Conservation (phyloP, 805 yeast species). For the Hemisphaericaspora nanyangensis region DNA sequence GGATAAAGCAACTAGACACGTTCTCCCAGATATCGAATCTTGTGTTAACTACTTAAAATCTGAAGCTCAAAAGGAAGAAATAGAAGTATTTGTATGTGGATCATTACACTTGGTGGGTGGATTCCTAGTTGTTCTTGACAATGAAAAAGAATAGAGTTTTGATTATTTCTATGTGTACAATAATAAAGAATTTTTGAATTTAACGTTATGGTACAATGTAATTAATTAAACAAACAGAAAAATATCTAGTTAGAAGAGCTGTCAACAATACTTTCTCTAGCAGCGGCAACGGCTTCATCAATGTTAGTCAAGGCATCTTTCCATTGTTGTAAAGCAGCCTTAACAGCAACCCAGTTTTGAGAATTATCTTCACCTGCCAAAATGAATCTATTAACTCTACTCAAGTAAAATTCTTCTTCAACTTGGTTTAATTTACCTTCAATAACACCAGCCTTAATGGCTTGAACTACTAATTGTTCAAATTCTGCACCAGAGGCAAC, state of each 20-base stretch:
- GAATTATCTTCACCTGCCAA: constrained; percentile 34
- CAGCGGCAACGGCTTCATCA: constrained; percentile 36
- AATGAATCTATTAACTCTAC: constrained; percentile 38
- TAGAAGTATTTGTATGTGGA: constrained; percentile 89
- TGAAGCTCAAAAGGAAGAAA: constrained; percentile 11
- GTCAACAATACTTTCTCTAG: constrained; percentile 41
- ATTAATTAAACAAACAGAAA: not conserved
- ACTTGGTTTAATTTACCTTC: constrained; percentile 46
- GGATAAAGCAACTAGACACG: constrained; percentile 31
- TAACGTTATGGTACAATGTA: too few species aligned
- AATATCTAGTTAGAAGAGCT: not conserved
- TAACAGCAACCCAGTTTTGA: constrained; percentile 35
- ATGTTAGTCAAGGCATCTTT: constrained; percentile 37
- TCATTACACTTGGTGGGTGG: constrained; percentile 95
- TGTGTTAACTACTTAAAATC: constrained; percentile 55
- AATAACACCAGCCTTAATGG: constrained; percentile 41
- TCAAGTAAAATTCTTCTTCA: constrained; percentile 36
- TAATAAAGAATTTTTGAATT: too few species aligned
- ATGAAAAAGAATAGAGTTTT: constrained; percentile 10
- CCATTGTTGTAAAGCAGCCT: constrained; percentile 34
- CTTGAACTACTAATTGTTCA: constrained; percentile 37
- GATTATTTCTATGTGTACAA: too few species aligned
- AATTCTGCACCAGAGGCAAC: constrained; percentile 28
- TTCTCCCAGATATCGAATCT: constrained; percentile 73
- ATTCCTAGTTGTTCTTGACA: constrained; percentile 76